Conservation (phyloP, 805 yeast species). For the Myxozyma monticola region DNA sequence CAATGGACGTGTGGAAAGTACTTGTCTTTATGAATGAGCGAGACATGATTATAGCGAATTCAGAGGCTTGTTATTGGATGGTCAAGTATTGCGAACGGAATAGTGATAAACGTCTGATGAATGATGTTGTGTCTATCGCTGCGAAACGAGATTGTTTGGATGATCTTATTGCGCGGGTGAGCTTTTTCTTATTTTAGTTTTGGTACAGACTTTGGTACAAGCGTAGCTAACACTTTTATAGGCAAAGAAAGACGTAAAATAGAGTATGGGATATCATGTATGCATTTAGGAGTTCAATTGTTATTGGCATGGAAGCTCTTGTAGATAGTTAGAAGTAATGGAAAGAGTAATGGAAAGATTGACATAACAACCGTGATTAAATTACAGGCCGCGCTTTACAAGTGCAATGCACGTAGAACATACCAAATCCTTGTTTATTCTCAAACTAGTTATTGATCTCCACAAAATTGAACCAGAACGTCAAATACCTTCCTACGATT, state of each 20-base stretch:
- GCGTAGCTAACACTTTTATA: background rate
- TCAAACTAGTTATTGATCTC: no score
- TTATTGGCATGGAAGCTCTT: background rate
- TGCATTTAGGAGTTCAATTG: background rate
- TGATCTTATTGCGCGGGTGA: slow-evolving; percentile 4
- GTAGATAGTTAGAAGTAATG: background rate
- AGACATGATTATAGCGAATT: background rate
- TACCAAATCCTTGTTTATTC: no score
- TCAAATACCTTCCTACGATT: no score
- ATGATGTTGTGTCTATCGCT: slow-evolving; percentile 11
- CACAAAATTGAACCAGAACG: no score
- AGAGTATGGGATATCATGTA: background rate
- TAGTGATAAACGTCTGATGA: slow-evolving; percentile 1
- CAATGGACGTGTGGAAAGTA: slow-evolving; percentile 13
- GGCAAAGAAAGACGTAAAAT: background rate
- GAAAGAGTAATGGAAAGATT: no score
- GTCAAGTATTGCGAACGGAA: slow-evolving; percentile 7
- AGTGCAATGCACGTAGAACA: no score
- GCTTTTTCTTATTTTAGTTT: background rate
- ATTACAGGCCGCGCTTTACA: no score
- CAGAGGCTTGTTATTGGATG: slow-evolving; percentile 14
- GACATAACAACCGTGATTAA: no score
- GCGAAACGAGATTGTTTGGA: background rate
- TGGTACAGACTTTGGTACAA: no score
- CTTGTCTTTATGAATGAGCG: slow-evolving; percentile 3